Base-by-base conservation (phyloP, 371 early-diverging fungal genomes). In the Amoeboaphelidium protococcarum region DNA sequence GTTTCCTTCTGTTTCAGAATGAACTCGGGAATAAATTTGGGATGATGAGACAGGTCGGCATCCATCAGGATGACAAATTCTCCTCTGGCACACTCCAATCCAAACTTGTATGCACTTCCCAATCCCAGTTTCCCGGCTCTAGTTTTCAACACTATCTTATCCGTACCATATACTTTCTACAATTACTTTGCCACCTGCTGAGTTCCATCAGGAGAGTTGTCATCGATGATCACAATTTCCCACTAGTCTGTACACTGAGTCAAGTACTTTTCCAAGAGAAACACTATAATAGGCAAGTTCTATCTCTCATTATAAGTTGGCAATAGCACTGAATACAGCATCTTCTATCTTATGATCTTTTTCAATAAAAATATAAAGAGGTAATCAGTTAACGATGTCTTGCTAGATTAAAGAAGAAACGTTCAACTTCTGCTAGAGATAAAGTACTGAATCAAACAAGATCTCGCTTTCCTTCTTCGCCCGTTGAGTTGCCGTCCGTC, bases 291-390 rank as follows among this genome's bases (percentile, higher is more conserved):
- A 40, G 86, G 86, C 54, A 97, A 67, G 63, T 96, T 97, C 54
- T 89, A 80, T 50, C 86, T 76, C 64, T 99, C 99, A 58, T 99
- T 97, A 68, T 97, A 97, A 31, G 99, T 99, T 25, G 99, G 97
- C 26, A 99, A 64, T 37, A 94, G 72, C 12, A 94, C 87, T 13
- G 86, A 82, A 60, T 88, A 90, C 54, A 63, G 20, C 13, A 27
- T 23, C 1, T 31, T 25, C 3, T 6, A 24, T 10, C 23, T 19
- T 1, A 20, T 21, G 3, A n/a, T 41, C 21, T 41, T 41, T 13
- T 41, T 1, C n/a, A 20, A n/a, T 3, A 13, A 20, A 41, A n/a
- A 1, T 3, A 13, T 2, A 2, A 40, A n/a, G n/a, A n/a, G n/a
- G n/a, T n/a, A n/a, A n/a, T n/a, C n/a, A n/a, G n/a, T n/a, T n/a